Percentiles rank a stretch among this genome's conserved stretches.
Evolutionary conservation across 139 green algal genomes (phyloP).

Genomic region (Marvania coccoides): DNA sequence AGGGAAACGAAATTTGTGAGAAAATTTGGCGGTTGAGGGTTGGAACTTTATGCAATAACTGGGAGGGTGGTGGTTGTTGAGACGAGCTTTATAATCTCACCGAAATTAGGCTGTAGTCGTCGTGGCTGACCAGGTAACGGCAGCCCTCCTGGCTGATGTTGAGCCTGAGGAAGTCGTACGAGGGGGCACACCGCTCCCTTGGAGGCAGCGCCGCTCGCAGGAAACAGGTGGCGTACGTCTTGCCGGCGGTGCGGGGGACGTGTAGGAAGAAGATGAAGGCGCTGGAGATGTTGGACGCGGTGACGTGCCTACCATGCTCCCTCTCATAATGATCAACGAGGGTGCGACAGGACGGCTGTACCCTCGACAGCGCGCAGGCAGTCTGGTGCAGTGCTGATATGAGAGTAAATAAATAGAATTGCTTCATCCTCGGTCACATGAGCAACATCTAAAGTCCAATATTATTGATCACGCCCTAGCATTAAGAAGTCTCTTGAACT

Average conservation of each 20-base stretch:
- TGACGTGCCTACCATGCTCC: too few relatives aligned
- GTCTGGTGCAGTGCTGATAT: too few relatives aligned
- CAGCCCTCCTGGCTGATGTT: slow-evolving; percentile 55
- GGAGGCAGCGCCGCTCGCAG: slow-evolving; percentile 53
- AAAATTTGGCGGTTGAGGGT: not conserved
- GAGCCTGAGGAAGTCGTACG: slow-evolving; percentile 80
- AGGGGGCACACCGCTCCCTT: slow-evolving; percentile 49
- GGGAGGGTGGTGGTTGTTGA: not conserved
- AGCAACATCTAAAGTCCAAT: too few relatives aligned
- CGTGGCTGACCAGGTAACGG: slow-evolving; percentile 70
- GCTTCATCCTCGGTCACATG: too few relatives aligned
- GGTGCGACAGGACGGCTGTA: too few relatives aligned
- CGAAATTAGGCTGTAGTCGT: slow-evolving; percentile 71
- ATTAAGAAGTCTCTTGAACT: too few relatives aligned
- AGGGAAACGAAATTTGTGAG: not conserved
- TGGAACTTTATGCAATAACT: not conserved
- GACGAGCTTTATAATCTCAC: not conserved
- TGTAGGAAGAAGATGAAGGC: slow-evolving; percentile 89
- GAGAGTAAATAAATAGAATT: too few relatives aligned
- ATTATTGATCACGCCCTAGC: too few relatives aligned
- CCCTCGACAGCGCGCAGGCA: too few relatives aligned
- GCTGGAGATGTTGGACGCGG: too few relatives aligned
- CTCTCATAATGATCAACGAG: too few relatives aligned
- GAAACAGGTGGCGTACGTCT: slow-evolving; percentile 80
- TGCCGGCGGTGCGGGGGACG: slow-evolving; percentile 84